Conservation (phyloP, 176 grass and related monocot species). For the Paspalum vaginatum region DNA sequence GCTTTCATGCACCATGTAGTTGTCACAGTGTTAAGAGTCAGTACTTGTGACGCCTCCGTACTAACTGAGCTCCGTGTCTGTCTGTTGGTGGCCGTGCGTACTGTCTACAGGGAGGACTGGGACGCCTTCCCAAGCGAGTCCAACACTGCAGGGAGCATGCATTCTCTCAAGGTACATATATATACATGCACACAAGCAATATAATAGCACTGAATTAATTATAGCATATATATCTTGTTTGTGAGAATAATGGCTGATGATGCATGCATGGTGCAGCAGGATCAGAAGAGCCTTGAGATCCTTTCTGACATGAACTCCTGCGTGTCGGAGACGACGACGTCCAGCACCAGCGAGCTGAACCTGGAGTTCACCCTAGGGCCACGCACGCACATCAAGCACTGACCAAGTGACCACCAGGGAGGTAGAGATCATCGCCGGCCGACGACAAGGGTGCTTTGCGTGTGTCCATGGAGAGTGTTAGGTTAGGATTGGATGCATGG, state of each 20-base stretch:
- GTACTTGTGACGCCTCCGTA: neutral
- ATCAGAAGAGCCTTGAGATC: constrained; percentile 64
- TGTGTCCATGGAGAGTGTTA: neutral
- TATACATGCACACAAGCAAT: too few species aligned
- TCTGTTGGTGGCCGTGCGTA: constrained; percentile 21
- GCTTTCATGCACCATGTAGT: neutral
- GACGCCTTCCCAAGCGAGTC: constrained; percentile 44
- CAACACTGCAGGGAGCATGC: constrained; percentile 48
- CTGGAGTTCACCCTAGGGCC: constrained; percentile 69
- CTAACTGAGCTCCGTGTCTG: constrained; percentile 25
- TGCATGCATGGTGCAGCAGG: constrained; percentile 3
- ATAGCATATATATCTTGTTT: too few species aligned
- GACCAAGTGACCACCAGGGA: too few species aligned
- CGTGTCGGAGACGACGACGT: constrained; percentile 59
- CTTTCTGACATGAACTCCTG: constrained; percentile 71
- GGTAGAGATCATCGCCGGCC: neutral
- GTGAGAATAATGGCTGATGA: too few species aligned
- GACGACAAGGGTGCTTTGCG: neutral
- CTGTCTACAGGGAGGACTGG: constrained; percentile 51
- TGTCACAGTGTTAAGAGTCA: neutral
- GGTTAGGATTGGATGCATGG: constrained; percentile 4
- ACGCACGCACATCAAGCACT: neutral
- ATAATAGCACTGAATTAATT: too few species aligned
- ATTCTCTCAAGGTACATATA: constrained; percentile 56
- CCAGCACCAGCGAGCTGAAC: constrained; percentile 55